Evolutionary conservation across 2,329 filamentous ascomycete genomes (phyloP).

Genomic region (Exophiala aquamarina): DNA sequence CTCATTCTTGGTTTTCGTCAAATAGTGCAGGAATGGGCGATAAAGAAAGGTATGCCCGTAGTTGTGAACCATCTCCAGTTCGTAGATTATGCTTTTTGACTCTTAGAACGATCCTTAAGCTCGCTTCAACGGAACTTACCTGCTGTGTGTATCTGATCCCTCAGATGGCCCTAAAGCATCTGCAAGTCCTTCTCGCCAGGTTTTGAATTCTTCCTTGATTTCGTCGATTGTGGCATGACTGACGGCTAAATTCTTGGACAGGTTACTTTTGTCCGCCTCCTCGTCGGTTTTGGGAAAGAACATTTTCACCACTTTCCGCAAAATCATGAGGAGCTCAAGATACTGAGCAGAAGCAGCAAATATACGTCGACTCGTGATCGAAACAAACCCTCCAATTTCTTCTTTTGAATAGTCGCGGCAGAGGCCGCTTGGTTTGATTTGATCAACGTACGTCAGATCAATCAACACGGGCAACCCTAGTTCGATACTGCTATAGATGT

Average conservation of each 20-base stretch:
- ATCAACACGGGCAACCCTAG: conserved; percentile 21
- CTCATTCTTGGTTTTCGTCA: conserved; percentile 18
- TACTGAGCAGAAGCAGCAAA: conserved; percentile 21
- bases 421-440: conserved; percentile 11
- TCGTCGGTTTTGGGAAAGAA: conserved; percentile 19
- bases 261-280: conserved; percentile 9
- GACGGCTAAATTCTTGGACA: conserved; percentile 14
- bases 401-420: conserved; percentile 11
- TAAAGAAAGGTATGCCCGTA: conserved; percentile 29
- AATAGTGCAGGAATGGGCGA: conserved; percentile 26
- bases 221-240: conserved; percentile 13
- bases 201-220: conserved; percentile 19
- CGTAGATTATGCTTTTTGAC: conserved; percentile 17
- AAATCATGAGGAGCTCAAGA: conserved; percentile 19
- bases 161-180: conserved; percentile 9
- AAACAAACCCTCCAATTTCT: conserved; percentile 6
- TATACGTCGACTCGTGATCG: conserved; percentile 10
- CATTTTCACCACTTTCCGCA: conserved; percentile 14
- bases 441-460: conserved; percentile 21
- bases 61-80: conserved; percentile 23
- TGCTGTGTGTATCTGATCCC: conserved; percentile 7
- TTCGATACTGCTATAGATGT: conserved; percentile 21
- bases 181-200: conserved; percentile 14
- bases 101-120: neutral
- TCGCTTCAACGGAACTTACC: conserved; percentile 3